These are phyloP conservation scores for Aspergillus ostianus DNA, from an alignment of 495 filamentous ascomycete species.

Conservation along the genomic window DNA sequence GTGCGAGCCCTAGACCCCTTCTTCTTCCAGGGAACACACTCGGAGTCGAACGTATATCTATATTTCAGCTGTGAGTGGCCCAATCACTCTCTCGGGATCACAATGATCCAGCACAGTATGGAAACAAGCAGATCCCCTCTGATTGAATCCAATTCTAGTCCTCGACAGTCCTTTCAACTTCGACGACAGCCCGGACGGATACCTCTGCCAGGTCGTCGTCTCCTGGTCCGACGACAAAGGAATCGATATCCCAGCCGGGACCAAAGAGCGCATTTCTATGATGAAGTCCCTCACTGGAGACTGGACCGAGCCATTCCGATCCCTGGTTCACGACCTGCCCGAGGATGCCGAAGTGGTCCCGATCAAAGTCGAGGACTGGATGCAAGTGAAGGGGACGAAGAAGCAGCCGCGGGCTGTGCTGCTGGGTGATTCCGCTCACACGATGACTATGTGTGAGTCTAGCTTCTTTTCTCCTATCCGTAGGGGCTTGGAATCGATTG, in stretches of 20 bases:
- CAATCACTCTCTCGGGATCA: not conserved
- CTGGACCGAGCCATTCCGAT: slow-evolving; percentile 57
- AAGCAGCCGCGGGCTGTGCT: slow-evolving; percentile 45
- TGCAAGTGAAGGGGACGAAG: slow-evolving; percentile 26
- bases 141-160: slow-evolving; percentile 22
- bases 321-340: slow-evolving; percentile 45
- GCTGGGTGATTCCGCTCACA: slow-evolving; percentile 53
- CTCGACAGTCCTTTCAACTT: slow-evolving; percentile 51
- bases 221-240: slow-evolving; percentile 49
- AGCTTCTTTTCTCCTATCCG: not conserved
- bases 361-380: slow-evolving; percentile 58
- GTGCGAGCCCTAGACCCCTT: slow-evolving; percentile 55
- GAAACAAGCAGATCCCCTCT: not conserved
- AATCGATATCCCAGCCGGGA: slow-evolving; percentile 41
- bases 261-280: slow-evolving; percentile 42
- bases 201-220: slow-evolving; percentile 50
- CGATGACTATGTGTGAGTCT: slow-evolving; percentile 57
- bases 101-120: not conserved
- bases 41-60: slow-evolving; percentile 53
- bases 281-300: slow-evolving; percentile 51
- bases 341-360: slow-evolving; percentile 45
- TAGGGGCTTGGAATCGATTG: not conserved
- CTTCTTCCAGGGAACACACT: slow-evolving; percentile 60
- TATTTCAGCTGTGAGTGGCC: slow-evolving; percentile 47
- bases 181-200: slow-evolving; percentile 33